Percentiles rank a stretch among this genome's conserved stretches.
Conservation (phyloP, 1,284 basidiomycete species). For the Leccinum fuscescens region DNA sequence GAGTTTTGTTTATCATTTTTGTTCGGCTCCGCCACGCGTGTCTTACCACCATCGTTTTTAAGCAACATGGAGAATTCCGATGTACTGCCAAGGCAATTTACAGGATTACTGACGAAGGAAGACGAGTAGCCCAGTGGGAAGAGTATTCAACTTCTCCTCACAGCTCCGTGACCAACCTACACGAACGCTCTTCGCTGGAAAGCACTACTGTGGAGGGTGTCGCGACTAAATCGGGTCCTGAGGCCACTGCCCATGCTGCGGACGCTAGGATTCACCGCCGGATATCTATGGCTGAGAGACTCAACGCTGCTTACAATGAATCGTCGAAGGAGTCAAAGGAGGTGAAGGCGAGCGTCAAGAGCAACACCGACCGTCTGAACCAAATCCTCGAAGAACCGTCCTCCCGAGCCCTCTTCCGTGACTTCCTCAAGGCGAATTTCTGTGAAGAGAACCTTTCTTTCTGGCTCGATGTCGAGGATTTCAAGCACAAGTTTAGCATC, state of each 20-base stretch:
- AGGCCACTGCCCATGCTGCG: constrained; percentile 38
- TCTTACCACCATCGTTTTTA: constrained; percentile 14
- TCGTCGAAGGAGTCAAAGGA: constrained; percentile 51
- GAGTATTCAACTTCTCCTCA: constrained; percentile 56
- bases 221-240: constrained; percentile 37
- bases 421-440: constrained; percentile 91
- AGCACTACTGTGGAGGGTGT: constrained; percentile 43
- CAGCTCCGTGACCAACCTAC: constrained; percentile 62
- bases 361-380: constrained; percentile 86
- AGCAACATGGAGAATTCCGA: constrained; percentile 92
- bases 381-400: constrained; percentile 94
- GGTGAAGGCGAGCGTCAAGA: constrained; percentile 70
- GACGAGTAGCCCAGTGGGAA: constrained; percentile 83
- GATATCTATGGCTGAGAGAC: constrained; percentile 74
- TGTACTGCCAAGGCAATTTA: constrained; percentile 95
- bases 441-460: constrained; percentile 98
- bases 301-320: constrained; percentile 53
- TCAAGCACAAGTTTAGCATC: constrained; percentile 93
- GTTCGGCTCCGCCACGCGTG: constrained; percentile 13
- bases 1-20: constrained; percentile 33
- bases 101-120: constrained; percentile 89
- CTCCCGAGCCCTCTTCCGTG: constrained; percentile 87
- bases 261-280: constrained; percentile 75
- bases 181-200: constrained; percentile 45
- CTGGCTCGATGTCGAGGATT: constrained; percentile 97